Evolutionary conservation across 116 monocot species (phyloP), one percentile per base, ranked within the genome.

Genomic region (Dioscorea cayenensis): DNA sequence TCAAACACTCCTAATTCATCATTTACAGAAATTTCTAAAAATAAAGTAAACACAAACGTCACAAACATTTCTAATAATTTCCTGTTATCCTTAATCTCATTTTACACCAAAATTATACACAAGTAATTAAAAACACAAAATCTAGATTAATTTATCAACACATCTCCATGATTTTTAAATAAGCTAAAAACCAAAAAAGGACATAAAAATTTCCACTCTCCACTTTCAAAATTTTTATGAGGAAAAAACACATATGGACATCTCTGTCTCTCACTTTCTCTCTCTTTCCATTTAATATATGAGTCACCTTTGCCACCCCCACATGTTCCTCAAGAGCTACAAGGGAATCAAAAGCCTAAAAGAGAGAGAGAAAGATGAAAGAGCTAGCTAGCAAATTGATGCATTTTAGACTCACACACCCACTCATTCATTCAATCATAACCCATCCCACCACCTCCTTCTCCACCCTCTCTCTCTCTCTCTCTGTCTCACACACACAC

Each of bases 361-460:
- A 8, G 7, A 60, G 60, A 60, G 32, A 59, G 35, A 66, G 58
- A 25, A 64, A 35, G 28, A 66, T 49, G 59, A 50, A 32, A 66
- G 60, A 65, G 71, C 65, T 67, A 71, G 55, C 36, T 61, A 66
- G 75, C 29, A 58, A 72, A 60, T 48, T 74, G 50, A 23, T 32
- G 72, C 13, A 13, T 8, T 23, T 64, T 52, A 74, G 71, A 51
- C 71, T 77, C 66, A 70, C 74, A 78, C 74, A 78, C 72, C 76
- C 83, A 83, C 79, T 83, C 83, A 79, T 79, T 79, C 76, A 64
- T 38, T 76, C 81, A 82, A 82, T 82, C 82, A 82, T 82, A 70
- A 74, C 70, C 65, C 64, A 63, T 70, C 63, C 74, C 73, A 77
- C 63, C 63, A 69, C 51, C 51, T 66, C 69, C 76, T 65, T 58